Evolutionary conservation across 306 rosid genomes (phyloP).

Genomic region (Datisca glomerata): DNA sequence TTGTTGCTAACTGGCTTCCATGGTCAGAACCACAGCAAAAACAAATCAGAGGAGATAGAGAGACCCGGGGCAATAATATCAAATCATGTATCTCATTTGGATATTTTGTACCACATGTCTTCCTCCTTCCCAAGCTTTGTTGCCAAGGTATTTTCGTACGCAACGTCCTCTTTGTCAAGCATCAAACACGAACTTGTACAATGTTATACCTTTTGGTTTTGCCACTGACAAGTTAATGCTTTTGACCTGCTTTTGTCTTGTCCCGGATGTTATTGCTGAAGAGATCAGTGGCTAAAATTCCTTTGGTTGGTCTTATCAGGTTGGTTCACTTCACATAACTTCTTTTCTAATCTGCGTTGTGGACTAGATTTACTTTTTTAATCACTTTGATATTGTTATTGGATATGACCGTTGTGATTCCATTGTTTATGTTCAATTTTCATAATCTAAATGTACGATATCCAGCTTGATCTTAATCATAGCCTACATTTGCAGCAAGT

Average conservation of each 20-base stretch:
- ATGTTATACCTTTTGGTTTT: slow-evolving; percentile 1
- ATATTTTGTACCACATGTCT: slow-evolving; percentile 87
- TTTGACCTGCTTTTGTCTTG: slow-evolving; percentile 13
- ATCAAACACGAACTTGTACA: neutral
- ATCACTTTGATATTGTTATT: no score
- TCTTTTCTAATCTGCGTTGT: no score
- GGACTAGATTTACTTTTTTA: no score
- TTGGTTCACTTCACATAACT: slow-evolving; percentile 26
- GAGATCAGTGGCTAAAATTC: slow-evolving; percentile 93
- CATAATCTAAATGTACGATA: no score
- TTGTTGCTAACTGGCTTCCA: no score
- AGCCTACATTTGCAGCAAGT: slow-evolving; percentile 54
- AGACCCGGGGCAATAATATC: slow-evolving; percentile 71
- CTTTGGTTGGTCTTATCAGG: slow-evolving; percentile 93
- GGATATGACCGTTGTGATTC: no score
- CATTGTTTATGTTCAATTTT: no score
- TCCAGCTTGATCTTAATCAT: no score
- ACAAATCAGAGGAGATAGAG: slow-evolving; percentile 29
- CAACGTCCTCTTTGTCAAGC: slow-evolving; percentile 17
- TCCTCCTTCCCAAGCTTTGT: slow-evolving; percentile 90
- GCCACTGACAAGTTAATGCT: slow-evolving; percentile 27
- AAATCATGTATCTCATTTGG: slow-evolving; percentile 85
- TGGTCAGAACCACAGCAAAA: slow-evolving; percentile 21
- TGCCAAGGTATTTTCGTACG: slow-evolving; percentile 69
- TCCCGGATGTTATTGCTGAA: slow-evolving; percentile 37